Conservation (phyloP, 2,329 filamentous ascomycete species). For the Alternaria sp. region DNA sequence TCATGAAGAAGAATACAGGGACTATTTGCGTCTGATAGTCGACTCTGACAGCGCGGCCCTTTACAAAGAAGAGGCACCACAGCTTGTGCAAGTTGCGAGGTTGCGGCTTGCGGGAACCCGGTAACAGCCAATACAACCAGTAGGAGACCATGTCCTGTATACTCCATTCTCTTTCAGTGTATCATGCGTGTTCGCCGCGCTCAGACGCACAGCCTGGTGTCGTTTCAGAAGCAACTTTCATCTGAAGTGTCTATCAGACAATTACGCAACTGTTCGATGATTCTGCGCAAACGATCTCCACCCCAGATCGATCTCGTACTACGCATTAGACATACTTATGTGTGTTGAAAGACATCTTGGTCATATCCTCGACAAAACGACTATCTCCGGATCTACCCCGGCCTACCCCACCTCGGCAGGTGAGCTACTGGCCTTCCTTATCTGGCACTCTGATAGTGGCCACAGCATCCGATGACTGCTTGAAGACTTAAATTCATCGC, state of each 20-base stretch:
- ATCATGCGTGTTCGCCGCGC: background rate
- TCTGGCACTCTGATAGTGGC: slow-evolving; percentile 14
- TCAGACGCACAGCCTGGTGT: background rate
- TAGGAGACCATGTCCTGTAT: background rate
- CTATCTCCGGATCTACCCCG: slow-evolving; percentile 20
- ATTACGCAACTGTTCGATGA: background rate
- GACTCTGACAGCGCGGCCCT: slow-evolving; percentile 19
- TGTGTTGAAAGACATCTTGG: background rate
- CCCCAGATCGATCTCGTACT: background rate
- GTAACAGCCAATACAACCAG: background rate
- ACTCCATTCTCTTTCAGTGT: background rate
- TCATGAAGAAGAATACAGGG: slow-evolving; percentile 20
- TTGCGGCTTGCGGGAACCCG: slow-evolving; percentile 22
- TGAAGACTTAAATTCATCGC: background rate
- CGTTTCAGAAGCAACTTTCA: background rate
- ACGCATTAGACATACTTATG: background rate
- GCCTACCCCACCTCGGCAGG: slow-evolving; percentile 22
- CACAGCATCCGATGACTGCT: background rate
- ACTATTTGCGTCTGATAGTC: slow-evolving; percentile 20
- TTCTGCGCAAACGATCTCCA: background rate
- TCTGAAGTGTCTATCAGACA: background rate
- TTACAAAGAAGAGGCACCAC: slow-evolving; percentile 35
- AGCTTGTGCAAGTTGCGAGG: slow-evolving; percentile 29
- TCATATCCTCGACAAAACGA: slow-evolving; percentile 7
- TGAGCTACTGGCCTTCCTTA: slow-evolving; percentile 17